phyloP scores from a whole-genome alignment of 495 filamentous ascomycete genomes.

The Tricharina praecox region DNA sequence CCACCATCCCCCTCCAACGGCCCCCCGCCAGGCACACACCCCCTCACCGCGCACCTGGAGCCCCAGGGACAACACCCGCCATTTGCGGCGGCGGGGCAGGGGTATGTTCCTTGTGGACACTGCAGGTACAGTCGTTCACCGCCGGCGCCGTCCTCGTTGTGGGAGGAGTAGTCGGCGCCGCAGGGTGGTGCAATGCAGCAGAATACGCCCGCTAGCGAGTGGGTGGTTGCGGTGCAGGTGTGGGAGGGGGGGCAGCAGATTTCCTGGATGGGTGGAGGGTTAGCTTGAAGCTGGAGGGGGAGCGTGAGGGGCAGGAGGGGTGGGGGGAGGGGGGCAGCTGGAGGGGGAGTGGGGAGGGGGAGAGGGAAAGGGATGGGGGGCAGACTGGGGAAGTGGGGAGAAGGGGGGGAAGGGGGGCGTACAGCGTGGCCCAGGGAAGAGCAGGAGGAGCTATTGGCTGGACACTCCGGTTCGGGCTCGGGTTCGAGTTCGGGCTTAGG shows the following conservation, averaged over 20 bases:
- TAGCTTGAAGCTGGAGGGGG: neutral
- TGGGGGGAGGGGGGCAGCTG: neutral
- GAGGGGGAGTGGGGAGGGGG: neutral
- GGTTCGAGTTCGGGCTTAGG: too few species aligned
- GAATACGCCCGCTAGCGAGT: constrained; percentile 13
- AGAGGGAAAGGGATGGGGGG: neutral
- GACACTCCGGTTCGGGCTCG: too few species aligned
- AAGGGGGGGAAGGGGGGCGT: neutral
- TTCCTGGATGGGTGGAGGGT: constrained; percentile 8
- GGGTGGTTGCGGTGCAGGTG: constrained; percentile 17
- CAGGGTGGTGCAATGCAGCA: constrained; percentile 17
- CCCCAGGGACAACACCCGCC: constrained; percentile 50
- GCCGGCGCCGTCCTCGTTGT: too few species aligned
- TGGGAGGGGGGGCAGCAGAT: constrained; percentile 15
- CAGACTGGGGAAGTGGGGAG: neutral
- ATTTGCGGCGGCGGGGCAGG: constrained; percentile 44
- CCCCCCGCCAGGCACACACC: constrained; percentile 9
- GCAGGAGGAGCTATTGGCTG: too few species aligned
- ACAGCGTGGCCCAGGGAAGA: neutral
- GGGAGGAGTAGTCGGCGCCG: too few species aligned
- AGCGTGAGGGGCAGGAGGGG: neutral
- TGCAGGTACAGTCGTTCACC: constrained; percentile 10
- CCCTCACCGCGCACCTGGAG: constrained; percentile 8
- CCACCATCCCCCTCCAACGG: neutral
- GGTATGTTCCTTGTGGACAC: constrained; percentile 62